phyloP scores from a whole-genome alignment of 2,329 filamentous ascomycete species.

The Raffaelea albimanens region DNA sequence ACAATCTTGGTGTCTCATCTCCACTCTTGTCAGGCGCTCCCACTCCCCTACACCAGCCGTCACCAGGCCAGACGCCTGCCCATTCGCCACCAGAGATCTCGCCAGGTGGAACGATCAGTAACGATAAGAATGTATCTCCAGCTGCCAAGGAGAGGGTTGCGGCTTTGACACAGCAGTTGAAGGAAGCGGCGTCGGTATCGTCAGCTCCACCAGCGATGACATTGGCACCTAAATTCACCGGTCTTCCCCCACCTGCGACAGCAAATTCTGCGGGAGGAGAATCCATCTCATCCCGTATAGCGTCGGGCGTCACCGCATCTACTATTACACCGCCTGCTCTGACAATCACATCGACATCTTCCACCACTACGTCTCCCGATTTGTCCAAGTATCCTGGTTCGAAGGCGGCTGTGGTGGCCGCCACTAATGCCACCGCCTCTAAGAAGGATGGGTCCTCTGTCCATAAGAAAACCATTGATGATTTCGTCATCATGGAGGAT shows the following conservation, averaged over 20 bases:
- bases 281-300: too few species aligned
- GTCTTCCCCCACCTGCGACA: too few species aligned
- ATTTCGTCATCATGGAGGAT: slow-evolving; percentile 89
- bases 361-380: slow-evolving; percentile 2
- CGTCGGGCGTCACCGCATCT: slow-evolving; percentile 4
- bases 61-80: slow-evolving; percentile 59
- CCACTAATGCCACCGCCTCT: slow-evolving; percentile 15
- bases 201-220: background rate
- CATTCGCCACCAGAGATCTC: slow-evolving; percentile 47
- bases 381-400: slow-evolving; percentile 3
- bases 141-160: slow-evolving; percentile 26
- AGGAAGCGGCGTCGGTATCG: slow-evolving; percentile 40
- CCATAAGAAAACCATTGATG: slow-evolving; percentile 74
- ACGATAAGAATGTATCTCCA: slow-evolving; percentile 19
- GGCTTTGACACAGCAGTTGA: slow-evolving; percentile 45
- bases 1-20: slow-evolving; percentile 50
- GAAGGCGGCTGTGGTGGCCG: slow-evolving; percentile 24
- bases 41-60: slow-evolving; percentile 70
- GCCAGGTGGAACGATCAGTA: slow-evolving; percentile 29
- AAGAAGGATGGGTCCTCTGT: slow-evolving; percentile 5
- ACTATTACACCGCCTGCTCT: background rate
- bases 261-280: too few species aligned
- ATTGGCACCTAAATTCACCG: too few species aligned
- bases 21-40: slow-evolving; percentile 52
- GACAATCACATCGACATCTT: background rate